phyloP scores from a whole-genome alignment of 2,329 filamentous ascomycete genomes.

The Rhynchosporium agropyri region DNA sequence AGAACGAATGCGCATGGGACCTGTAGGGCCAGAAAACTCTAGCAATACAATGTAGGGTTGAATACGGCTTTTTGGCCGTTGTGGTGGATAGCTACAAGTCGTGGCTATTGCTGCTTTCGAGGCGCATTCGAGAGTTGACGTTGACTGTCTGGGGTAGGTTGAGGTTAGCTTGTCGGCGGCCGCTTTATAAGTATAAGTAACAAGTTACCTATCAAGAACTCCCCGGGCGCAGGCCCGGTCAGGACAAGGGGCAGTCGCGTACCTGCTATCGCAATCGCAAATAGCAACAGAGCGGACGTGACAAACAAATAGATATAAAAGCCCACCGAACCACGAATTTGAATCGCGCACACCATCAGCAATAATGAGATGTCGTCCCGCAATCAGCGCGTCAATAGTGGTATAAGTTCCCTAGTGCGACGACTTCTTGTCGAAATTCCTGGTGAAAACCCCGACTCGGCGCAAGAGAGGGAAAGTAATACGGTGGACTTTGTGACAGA shows the following conservation, averaged over 20 bases:
- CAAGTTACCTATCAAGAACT: not conserved
- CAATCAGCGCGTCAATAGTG: slow-evolving; percentile 71
- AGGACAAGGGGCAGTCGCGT: slow-evolving; percentile 10
- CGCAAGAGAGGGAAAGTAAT: slow-evolving; percentile 70
- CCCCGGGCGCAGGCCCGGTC: not conserved
- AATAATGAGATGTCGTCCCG: slow-evolving; percentile 43
- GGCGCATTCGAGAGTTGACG: slow-evolving; percentile 24
- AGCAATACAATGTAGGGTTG: slow-evolving; percentile 34
- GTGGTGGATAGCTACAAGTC: slow-evolving; percentile 26
- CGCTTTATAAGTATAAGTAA: not conserved
- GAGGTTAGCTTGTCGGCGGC: not conserved
- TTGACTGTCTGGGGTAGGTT: slow-evolving; percentile 19
- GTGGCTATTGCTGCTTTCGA: slow-evolving; percentile 19
- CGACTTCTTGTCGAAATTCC: slow-evolving; percentile 70
- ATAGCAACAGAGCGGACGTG: slow-evolving; percentile 5
- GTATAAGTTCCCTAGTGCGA: slow-evolving; percentile 76
- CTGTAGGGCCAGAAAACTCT: slow-evolving; percentile 31
- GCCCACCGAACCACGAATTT: not conserved
- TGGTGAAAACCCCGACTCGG: slow-evolving; percentile 66
- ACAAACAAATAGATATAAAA: slow-evolving; percentile 1
- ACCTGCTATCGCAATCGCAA: not conserved
- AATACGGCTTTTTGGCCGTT: slow-evolving; percentile 20
- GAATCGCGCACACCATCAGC: slow-evolving; percentile 22
- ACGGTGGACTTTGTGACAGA: slow-evolving; percentile 54
- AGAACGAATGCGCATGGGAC: slow-evolving; percentile 39